Conservation (phyloP, 176 grass and related monocot genomes). For the Olyra latifolia region DNA sequence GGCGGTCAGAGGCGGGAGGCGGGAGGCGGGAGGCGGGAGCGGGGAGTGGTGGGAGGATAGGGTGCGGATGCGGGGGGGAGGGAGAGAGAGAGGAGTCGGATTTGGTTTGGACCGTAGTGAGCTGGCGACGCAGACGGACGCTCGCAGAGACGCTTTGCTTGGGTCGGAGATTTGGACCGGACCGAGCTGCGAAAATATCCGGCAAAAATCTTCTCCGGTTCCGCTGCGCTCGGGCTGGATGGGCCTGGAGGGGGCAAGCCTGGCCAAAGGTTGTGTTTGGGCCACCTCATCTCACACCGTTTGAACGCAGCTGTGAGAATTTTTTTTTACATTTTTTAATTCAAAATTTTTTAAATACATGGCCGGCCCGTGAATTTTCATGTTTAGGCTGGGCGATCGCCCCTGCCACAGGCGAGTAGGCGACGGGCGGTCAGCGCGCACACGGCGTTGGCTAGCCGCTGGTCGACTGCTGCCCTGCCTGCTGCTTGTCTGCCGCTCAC, state of each 20-base stretch:
- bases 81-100: neutral
- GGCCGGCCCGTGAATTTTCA: too few relatives aligned
- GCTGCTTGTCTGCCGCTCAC: too few relatives aligned
- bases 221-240: too few relatives aligned
- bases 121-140: neutral
- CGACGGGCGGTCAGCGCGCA: too few relatives aligned
- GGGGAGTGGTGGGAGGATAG: conserved; percentile 20
- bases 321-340: too few relatives aligned
- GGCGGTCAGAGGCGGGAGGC: conserved; percentile 22
- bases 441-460: too few relatives aligned
- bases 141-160: conserved; percentile 3
- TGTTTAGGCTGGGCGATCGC: too few relatives aligned
- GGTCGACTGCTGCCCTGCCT: too few relatives aligned
- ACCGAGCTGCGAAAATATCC: neutral
- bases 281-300: neutral
- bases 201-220: too few relatives aligned
- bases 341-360: too few relatives aligned
- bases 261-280: conserved; percentile 12
- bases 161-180: neutral
- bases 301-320: too few relatives aligned
- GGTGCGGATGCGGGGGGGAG: conserved; percentile 4
- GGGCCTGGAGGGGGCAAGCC: neutral
- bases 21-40: neutral
- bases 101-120: conserved; percentile 30
- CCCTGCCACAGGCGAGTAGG: too few relatives aligned